phyloP scores from a whole-genome alignment of 768 basidiomycete species.

The Pleurotus citrinopileatus region DNA sequence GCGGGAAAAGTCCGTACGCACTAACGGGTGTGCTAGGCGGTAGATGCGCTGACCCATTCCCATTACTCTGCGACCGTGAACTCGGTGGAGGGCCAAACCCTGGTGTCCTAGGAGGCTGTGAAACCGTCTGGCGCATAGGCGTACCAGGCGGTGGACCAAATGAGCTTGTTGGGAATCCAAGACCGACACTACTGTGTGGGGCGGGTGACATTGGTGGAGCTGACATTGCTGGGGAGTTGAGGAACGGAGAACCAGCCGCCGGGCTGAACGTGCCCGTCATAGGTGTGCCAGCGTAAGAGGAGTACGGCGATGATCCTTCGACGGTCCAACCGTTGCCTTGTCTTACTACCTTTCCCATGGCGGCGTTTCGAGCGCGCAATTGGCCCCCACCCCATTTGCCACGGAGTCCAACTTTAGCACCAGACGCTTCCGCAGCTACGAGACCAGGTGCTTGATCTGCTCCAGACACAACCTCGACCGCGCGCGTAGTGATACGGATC shows the following conservation, averaged over 20 bases:
- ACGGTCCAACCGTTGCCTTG: constrained; percentile 62
- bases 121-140: constrained; percentile 2
- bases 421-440: constrained; percentile 63
- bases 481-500: constrained; percentile 59
- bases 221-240: constrained; percentile 14
- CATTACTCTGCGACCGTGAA: constrained; percentile 2
- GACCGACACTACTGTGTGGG: constrained; percentile 11
- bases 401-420: constrained; percentile 51
- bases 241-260: not conserved
- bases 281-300: constrained; percentile 31
- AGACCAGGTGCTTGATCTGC: constrained; percentile 44
- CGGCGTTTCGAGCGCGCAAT: constrained; percentile 51
- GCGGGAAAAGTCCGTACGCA: constrained; percentile 29
- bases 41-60: constrained; percentile 1
- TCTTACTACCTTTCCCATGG: constrained; percentile 42
- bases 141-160: constrained; percentile 13
- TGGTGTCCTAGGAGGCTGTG: not conserved
- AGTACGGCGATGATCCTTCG: constrained; percentile 43
- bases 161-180: constrained; percentile 10
- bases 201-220: constrained; percentile 14
- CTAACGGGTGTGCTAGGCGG: constrained; percentile 19
- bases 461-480: constrained; percentile 65
- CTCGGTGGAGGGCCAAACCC: not conserved
- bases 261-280: constrained; percentile 21
- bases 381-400: constrained; percentile 69